A percentile compares a stretch with the other conserved stretches of the same genome.
These are phyloP conservation scores for Juglanconis sp. DNA, from an alignment of 2,329 filamentous ascomycete species.

Conservation along the genomic window DNA sequence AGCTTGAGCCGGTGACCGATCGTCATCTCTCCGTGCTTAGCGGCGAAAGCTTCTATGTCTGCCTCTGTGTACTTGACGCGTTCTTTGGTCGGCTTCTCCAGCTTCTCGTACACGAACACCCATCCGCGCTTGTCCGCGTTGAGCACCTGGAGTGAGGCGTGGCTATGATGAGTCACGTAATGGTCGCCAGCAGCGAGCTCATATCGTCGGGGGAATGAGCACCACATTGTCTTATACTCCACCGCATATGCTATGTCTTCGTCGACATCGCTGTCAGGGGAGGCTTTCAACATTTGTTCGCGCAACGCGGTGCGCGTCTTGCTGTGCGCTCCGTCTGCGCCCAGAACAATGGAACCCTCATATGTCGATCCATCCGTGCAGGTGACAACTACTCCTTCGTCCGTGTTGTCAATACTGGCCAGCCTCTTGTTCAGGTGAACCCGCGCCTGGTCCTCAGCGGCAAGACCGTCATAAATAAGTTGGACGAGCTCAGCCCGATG, in stretches of 20 bases:
- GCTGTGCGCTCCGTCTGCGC: constrained; percentile 42
- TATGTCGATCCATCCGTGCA: constrained; percentile 20
- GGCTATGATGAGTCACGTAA: constrained; percentile 29
- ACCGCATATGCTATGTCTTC: constrained; percentile 29
- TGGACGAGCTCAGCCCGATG: constrained; percentile 11
- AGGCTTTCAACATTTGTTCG: constrained; percentile 23
- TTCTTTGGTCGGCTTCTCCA: constrained; percentile 25
- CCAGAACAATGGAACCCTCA: constrained; percentile 36
- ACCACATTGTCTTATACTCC: constrained; percentile 32
- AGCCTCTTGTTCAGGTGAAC: constrained; percentile 4
- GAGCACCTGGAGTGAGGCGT: constrained; percentile 27
- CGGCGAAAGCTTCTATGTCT: constrained; percentile 27
- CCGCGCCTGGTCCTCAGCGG: neutral
- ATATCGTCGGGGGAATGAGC: constrained; percentile 26
- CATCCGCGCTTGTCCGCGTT: constrained; percentile 27
- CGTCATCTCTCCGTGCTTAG: constrained; percentile 25
- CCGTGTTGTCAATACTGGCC: constrained; percentile 2
- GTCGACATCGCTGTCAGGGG: constrained; percentile 14
- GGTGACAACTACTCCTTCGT: constrained; percentile 7
- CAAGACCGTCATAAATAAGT: constrained; percentile 4
- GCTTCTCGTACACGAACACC: constrained; percentile 32
- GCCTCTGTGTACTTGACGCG: constrained; percentile 24
- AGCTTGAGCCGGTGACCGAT: constrained; percentile 26
- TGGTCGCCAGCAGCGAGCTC: constrained; percentile 23
- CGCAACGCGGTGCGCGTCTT: constrained; percentile 33